Evolutionary conservation across 1,284 basidiomycete species (phyloP), one percentile per base, ranked within the genome.

Genomic region (Pseudozyma thailandica): DNA sequence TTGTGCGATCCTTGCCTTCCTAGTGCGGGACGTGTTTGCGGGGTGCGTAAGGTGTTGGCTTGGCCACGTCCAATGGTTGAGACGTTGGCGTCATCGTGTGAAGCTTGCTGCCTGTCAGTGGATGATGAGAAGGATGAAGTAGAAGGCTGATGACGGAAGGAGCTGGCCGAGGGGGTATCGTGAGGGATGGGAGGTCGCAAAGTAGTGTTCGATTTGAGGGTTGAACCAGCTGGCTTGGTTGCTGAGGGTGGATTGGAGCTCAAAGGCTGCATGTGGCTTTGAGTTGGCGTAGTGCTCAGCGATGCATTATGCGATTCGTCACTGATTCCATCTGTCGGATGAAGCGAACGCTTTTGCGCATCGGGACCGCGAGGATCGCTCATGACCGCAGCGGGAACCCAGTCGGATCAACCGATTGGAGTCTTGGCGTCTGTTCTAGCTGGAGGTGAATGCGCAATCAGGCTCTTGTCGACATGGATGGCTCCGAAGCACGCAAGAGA

Each of bases 231-330:
- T 4, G 54, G 46, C 20, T 57, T 58, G 21, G 64, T 31, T 15
- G 65, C 58, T 5, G 61, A 65, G 4, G 60, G 45, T 37, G 71
- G 63, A 13, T 71, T 55, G 31, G 56, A 59, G 21, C 30, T 49
- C 44, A 50, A 20, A 6, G 52, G 28, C 21, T 61, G 71, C 31
- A 74, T 52, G 28, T 74, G 70, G 39, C 60, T 65, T 37, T 75
- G 73, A 4, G 64, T 75, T 7, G 73, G 70, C 6, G 70, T 75
- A 26, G 73, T 75, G 63, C 70, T 72, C 55, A 75, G 70, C 12
- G 73, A 75, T 26, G 70, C 57, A 26, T 43, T 52, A 15, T 52
- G 44, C 5, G 63, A 53, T 10, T 74, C 68, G 30, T 71, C 56
- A 25, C 50, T 55, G 31, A 13, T 48, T 27, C 8, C 23, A 23